Evolutionary conservation across 2,329 filamentous ascomycete genomes (phyloP).

Genomic region (Canariomyces notabilis): DNA sequence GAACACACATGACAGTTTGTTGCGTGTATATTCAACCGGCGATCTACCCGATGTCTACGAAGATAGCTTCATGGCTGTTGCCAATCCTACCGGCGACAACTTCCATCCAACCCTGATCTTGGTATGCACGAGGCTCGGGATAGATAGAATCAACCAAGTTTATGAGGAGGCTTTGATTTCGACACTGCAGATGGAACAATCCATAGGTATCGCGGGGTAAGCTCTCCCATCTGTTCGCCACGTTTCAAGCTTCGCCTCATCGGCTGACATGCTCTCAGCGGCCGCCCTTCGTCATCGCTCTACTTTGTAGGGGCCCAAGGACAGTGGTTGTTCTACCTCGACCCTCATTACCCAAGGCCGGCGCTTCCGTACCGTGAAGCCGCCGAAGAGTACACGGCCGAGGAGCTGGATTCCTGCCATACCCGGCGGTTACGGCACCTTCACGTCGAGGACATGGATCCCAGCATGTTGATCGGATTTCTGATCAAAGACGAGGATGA

Average conservation of each 20-base stretch:
- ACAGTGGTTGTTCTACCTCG: slow-evolving; percentile 84
- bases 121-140: slow-evolving; percentile 81
- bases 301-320: slow-evolving; percentile 59
- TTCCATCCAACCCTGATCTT: slow-evolving; percentile 86
- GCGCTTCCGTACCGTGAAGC: slow-evolving; percentile 62
- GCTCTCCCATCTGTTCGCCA: slow-evolving; percentile 24
- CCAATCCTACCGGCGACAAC: slow-evolving; percentile 57
- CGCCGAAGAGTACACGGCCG: slow-evolving; percentile 54
- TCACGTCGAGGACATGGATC: slow-evolving; percentile 89
- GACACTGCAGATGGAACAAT: slow-evolving; percentile 80
- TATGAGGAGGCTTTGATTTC: slow-evolving; percentile 93
- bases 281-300: slow-evolving; percentile 81
- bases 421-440: slow-evolving; percentile 78
- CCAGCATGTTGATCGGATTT: slow-evolving; percentile 95
- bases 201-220: slow-evolving; percentile 93
- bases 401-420: slow-evolving; percentile 80
- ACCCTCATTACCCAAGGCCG: slow-evolving; percentile 81
- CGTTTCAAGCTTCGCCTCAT: not conserved
- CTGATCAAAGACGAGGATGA: slow-evolving; percentile 77
- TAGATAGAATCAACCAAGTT: slow-evolving; percentile 88
- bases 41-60: slow-evolving; percentile 92
- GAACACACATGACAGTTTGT: slow-evolving; percentile 56
- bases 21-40: slow-evolving; percentile 83
- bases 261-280: slow-evolving; percentile 47
- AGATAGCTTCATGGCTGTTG: slow-evolving; percentile 75